Percentiles rank a stretch among this genome's conserved stretches.
These are phyloP conservation scores for Colletotrichum sp. DNA, from an alignment of 2,329 filamentous ascomycete genomes.

Conservation along the genomic window DNA sequence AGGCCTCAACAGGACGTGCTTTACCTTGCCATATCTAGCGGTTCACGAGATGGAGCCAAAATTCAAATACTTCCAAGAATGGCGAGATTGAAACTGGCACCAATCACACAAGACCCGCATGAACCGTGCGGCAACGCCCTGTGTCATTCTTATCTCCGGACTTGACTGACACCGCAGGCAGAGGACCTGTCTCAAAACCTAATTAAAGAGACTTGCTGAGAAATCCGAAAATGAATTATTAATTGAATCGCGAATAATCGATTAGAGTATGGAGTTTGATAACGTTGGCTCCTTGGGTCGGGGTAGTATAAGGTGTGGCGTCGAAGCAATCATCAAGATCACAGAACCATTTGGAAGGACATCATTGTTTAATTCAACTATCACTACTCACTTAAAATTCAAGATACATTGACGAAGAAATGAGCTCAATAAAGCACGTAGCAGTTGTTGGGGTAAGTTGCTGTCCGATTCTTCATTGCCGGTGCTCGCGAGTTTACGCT, in stretches of 20 bases:
- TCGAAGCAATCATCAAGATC: rapidly evolving
- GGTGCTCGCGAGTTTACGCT: rapidly evolving
- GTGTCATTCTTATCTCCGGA: neutral
- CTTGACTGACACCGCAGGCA: neutral
- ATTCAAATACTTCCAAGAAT: too few species aligned
- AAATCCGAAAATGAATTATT: neutral
- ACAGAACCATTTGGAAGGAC: neutral
- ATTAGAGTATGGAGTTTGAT: rapidly evolving
- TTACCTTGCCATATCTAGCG: too few species aligned
- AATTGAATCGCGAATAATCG: rapidly evolving
- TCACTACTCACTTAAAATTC: neutral
- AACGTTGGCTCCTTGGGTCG: neutral
- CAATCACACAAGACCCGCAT: rapidly evolving
- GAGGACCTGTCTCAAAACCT: rapidly evolving
- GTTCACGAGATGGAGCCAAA: too few species aligned
- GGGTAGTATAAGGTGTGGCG: rapidly evolving
- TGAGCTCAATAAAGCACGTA: neutral
- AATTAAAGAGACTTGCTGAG: neutral
- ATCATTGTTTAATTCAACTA: rapidly evolving
- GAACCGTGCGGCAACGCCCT: neutral
- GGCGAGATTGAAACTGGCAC: neutral
- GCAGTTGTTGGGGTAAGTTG: neutral
- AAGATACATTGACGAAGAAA: neutral
- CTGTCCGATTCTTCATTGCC: rapidly evolving
- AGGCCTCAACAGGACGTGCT: too few species aligned